These are phyloP conservation scores for Clathrospora elynae DNA, from an alignment of 2,329 filamentous ascomycete genomes.

Conservation along the genomic window DNA sequence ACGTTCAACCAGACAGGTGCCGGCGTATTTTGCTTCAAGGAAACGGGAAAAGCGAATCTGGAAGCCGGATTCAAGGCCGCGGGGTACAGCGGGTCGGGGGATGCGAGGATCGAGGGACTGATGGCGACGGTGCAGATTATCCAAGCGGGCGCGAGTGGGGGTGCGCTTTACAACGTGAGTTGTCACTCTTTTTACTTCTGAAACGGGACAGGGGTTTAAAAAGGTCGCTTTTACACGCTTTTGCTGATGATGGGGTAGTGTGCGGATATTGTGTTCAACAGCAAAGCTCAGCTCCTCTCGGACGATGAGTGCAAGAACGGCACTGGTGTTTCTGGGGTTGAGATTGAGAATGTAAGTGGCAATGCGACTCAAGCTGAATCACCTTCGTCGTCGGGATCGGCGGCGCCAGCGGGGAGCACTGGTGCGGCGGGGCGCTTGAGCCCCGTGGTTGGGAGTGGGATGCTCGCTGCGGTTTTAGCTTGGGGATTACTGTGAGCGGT, in stretches of 20 bases:
- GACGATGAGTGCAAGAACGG: conserved; percentile 48
- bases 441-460: conserved; percentile 22
- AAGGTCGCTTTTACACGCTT: too few relatives aligned
- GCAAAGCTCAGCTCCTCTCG: conserved; percentile 44
- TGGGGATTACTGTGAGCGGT: conserved; percentile 26
- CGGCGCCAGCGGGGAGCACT: conserved; percentile 10
- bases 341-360: conserved; percentile 28
- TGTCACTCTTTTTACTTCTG: not conserved
- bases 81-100: conserved; percentile 27
- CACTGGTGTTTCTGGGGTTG: conserved; percentile 47
- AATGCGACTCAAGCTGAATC: conserved; percentile 2
- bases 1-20: conserved; percentile 57
- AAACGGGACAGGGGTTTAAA: too few relatives aligned
- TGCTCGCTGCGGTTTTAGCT: conserved; percentile 28
- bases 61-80: conserved; percentile 32
- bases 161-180: conserved; percentile 52
- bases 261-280: conserved; percentile 52
- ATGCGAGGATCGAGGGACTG: conserved; percentile 42
- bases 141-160: conserved; percentile 49
- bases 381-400: conserved; percentile 4
- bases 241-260: conserved; percentile 43
- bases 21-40: conserved; percentile 54
- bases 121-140: conserved; percentile 55
- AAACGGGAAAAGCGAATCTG: conserved; percentile 36
- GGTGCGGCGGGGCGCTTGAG: conserved; percentile 22